Conservation (phyloP, 306 rosid genomes). For the Pterocarpus macrocarpus region DNA sequence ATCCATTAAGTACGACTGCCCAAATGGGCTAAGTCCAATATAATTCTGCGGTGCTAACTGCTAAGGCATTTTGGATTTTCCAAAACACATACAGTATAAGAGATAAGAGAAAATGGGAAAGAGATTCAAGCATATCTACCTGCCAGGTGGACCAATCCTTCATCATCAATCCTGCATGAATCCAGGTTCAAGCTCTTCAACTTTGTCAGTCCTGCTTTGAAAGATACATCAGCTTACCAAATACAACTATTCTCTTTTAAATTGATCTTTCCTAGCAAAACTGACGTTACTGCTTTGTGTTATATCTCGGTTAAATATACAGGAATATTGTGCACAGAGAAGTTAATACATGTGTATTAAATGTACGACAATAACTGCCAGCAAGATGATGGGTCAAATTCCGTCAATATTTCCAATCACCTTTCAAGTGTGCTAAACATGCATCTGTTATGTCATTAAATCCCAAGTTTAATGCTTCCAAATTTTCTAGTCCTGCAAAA, state of each 20-base stretch:
- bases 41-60: background rate
- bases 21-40: background rate
- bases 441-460: slow-evolving; percentile 73
- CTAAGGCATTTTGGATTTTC: slow-evolving; percentile 12
- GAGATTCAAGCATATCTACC: slow-evolving; percentile 56
- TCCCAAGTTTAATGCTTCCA: slow-evolving; percentile 84
- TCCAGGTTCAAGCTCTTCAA: slow-evolving; percentile 94
- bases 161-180: slow-evolving; percentile 84
- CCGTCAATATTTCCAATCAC: slow-evolving; percentile 50
- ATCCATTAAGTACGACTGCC: background rate
- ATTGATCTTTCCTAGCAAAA: background rate
- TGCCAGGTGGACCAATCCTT: slow-evolving; percentile 78
- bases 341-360: background rate
- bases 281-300: background rate
- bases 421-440: slow-evolving; percentile 85
- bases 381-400: background rate
- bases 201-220: slow-evolving; percentile 71
- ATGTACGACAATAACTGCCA: slow-evolving; percentile 11
- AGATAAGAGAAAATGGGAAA: background rate
- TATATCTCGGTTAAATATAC: background rate
- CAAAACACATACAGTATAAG: too few relatives aligned
- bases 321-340: background rate
- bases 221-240: slow-evolving; percentile 16
- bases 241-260: slow-evolving; percentile 21
- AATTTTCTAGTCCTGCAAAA: slow-evolving; percentile 71